Evolutionary conservation across 2,329 filamentous ascomycete genomes (phyloP), one percentile per base, ranked within the genome.

Genomic region (Exserohilum turcica): DNA sequence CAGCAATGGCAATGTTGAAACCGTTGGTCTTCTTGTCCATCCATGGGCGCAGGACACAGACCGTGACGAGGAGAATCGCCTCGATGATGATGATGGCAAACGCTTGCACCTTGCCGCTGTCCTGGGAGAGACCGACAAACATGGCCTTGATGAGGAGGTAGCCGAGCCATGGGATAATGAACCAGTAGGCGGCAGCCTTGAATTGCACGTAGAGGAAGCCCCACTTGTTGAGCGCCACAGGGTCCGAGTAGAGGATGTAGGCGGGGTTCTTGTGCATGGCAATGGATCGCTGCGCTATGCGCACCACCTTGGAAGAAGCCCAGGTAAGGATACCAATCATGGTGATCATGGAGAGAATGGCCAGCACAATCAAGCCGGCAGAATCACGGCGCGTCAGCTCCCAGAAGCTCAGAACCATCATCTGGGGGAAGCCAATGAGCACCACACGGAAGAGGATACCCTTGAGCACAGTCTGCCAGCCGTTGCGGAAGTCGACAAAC

Each of bases 1-100:
- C 88, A 58, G 86, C 89, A 67, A 97, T 97, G 56, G 91, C 85
- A 68, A 97, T 96, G 78, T 97, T 97, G 83, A 96, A 96, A 42
- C 88, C 87, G 76, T 97, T 97, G 57, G 91, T 96, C 79, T 92
- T 93, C 85, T 96, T 96, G 82, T 97, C 93, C 93, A 97, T 97
- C 89, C 91, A 97, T 15, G 93, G 93, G 55, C 91, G 87, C 63
- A 97, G 79, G 48, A 96, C 87, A 55, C 86, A 89, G 50, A 91
- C 86, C 18, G 78, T 86, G 65, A 96, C 88, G 51, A 97, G 82
- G 64, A 89, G 87, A 46, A 77, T 84, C 2, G 88, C 88, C 76
- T 97, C 93, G 51, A 97, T 86, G 54, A 97, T 80, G 35, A 97
- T 80, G 52, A 97, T 82, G 13, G 87, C 90, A 52, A 97, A 81